phyloP scores from a whole-genome alignment of 129 eudicot genomes.

The Chrysanthemum makinoi region DNA sequence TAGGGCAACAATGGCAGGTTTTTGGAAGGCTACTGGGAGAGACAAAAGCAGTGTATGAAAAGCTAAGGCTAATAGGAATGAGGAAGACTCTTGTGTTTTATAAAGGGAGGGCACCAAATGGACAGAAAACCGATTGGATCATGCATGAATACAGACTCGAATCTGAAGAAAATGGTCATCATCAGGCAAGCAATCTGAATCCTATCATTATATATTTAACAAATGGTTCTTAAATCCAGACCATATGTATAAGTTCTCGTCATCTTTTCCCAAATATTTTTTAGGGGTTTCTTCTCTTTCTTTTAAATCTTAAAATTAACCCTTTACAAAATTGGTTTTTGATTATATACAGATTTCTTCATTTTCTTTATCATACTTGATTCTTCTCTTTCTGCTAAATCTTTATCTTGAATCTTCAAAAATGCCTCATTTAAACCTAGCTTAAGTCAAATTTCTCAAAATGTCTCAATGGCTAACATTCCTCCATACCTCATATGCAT shows the following conservation, averaged over 20 bases:
- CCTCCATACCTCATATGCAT: not conserved
- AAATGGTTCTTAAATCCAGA: conserved; percentile 13
- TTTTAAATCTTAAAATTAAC: not conserved
- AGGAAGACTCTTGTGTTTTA: conserved; percentile 93
- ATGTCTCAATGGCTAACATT: not conserved
- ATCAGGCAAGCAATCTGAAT: conserved; percentile 52
- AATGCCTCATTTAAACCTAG: not conserved
- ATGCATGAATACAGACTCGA: conserved; percentile 97
- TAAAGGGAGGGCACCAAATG: conserved; percentile 95
- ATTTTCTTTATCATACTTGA: not conserved
- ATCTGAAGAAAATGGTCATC: conserved; percentile 76
- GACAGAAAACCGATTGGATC: conserved; percentile 92
- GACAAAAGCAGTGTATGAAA: conserved; percentile 88
- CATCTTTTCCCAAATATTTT: conserved; percentile 2
- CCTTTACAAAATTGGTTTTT: not conserved
- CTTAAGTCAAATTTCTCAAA: not conserved
- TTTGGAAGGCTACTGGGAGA: conserved; percentile 97
- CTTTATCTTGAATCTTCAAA: not conserved
- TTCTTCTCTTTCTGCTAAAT: not conserved
- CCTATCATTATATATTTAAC: not conserved
- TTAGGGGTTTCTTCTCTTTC: not conserved
- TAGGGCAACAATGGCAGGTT: conserved; percentile 87
- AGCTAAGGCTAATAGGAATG: conserved; percentile 79
- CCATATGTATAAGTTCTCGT: not conserved
- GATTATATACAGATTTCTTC: too few species aligned